These are phyloP conservation scores for Thermoascus crustaceus DNA, from an alignment of 2,329 filamentous ascomycete species.

Conservation along the genomic window DNA sequence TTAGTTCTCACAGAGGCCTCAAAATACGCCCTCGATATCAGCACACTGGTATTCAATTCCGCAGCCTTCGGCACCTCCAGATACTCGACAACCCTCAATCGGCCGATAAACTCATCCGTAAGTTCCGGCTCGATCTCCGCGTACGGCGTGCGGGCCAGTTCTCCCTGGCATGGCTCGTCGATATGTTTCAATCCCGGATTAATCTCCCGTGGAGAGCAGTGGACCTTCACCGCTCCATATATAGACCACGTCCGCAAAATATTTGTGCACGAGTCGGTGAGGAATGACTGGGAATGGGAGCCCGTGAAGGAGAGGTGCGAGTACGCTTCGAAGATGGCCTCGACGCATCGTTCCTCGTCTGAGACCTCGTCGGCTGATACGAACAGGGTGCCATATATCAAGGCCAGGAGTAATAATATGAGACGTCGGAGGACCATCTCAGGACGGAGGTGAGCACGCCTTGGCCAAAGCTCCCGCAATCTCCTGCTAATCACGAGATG, in stretches of 20 bases:
- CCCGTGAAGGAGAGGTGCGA: slow-evolving; percentile 24
- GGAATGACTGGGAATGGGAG: slow-evolving; percentile 11
- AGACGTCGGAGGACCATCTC: background rate
- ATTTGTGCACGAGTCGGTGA: slow-evolving; percentile 25
- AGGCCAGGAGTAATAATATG: background rate
- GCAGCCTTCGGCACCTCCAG: slow-evolving; percentile 17
- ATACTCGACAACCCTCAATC: slow-evolving; percentile 26
- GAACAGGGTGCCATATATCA: background rate
- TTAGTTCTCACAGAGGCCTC: slow-evolving; percentile 23
- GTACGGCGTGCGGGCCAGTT: slow-evolving; percentile 18
- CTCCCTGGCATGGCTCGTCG: slow-evolving; percentile 19
- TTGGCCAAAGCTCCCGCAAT: too few species aligned
- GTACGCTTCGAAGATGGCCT: slow-evolving; percentile 23
- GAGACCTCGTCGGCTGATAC: background rate
- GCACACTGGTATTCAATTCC: slow-evolving; percentile 16
- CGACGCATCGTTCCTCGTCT: slow-evolving; percentile 22
- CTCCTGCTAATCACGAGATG: too few species aligned
- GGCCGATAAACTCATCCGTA: slow-evolving; percentile 24
- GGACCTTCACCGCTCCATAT: slow-evolving; percentile 27
- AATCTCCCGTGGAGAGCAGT: slow-evolving; percentile 18
- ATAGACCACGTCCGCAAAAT: slow-evolving; percentile 25
- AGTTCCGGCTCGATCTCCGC: slow-evolving; percentile 15
- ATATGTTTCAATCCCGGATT: slow-evolving; percentile 18
- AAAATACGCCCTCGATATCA: slow-evolving; percentile 26
- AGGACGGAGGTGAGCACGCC: background rate